Base-by-base conservation (phyloP, 495 filamentous ascomycete genomes). In the Penicillium malachiteum region DNA sequence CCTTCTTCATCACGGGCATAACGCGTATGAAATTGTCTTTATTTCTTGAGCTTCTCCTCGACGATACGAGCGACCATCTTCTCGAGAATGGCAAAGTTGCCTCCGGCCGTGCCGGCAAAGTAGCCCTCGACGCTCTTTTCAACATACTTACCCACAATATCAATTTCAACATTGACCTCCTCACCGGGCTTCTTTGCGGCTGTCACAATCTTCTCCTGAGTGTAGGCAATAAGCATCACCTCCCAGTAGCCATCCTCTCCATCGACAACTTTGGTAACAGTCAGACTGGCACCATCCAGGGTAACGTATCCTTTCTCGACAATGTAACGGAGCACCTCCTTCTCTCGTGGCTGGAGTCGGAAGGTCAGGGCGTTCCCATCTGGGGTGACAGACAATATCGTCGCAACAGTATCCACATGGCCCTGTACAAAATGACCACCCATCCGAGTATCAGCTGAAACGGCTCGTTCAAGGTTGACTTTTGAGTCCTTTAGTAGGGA, bases 151-250 rank as follows among this genome's bases (percentile, higher is more conserved):
- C 93, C 95, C 60, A 97, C 87, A 79, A 96, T 92, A 71, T 99
- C 95, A 48, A 97, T 96, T 80, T 99, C 95, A 14, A 97, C 87
- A 71, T 99, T 99, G 32, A 97, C 91, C 48, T 82, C 79, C 6
- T 96, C 91, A 1, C 95, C 92, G n/a, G 77, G 71, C 69, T 80
- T 77, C 81, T 99, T 97, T 10, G 69, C 73, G 9, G 88, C 90
- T 54, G 88, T 89, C 2, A 96, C 90, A 34, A 97, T 84, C 71
- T 87, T 86, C 74, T 92, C 91, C 77, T 97, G 95, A 38, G 95
- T 96, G 64, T 99, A 99, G n/a, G 90, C 84, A 70, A 99, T 96
- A 42, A 99, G 76, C 95, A 99, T 99, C 9, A 99, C 88, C 82
- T 97, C 94, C 84, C 89, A 97, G 86, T 89, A 97, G 7, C 85